Evolutionary conservation across 2,329 filamentous ascomycete species (phyloP).

Genomic region (Lasiodiplodia sp.): DNA sequence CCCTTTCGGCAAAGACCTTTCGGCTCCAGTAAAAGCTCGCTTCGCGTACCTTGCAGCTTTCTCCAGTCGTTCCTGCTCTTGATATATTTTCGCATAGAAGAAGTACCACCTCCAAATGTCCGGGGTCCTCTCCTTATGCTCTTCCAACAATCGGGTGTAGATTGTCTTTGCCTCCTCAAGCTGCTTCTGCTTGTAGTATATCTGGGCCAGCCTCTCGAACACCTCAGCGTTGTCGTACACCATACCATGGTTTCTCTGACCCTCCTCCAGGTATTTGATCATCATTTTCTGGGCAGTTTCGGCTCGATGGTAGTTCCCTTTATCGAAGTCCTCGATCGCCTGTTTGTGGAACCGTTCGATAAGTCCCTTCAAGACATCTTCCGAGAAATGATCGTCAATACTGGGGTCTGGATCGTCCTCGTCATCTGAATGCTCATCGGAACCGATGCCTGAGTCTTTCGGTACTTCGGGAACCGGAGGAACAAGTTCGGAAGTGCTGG

Average conservation of each 20-base stretch:
- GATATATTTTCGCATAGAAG: slow-evolving; percentile 22
- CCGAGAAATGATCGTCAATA: slow-evolving; percentile 25
- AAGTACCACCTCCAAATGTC: slow-evolving; percentile 28
- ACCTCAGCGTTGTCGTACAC: slow-evolving; percentile 20
- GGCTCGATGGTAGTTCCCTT: slow-evolving; percentile 24
- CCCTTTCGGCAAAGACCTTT: slow-evolving; percentile 2
- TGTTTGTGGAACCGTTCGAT: slow-evolving; percentile 19
- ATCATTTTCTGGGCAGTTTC: slow-evolving; percentile 24
- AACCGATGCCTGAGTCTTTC: slow-evolving; percentile 13
- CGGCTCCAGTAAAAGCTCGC: slow-evolving; percentile 19
- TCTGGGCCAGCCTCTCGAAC: slow-evolving; percentile 16
- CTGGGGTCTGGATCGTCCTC: slow-evolving; percentile 22
- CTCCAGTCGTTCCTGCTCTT: slow-evolving; percentile 16
- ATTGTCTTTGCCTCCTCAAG: slow-evolving; percentile 27
- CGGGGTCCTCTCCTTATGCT: slow-evolving; percentile 2
- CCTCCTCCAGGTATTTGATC: slow-evolving; percentile 25
- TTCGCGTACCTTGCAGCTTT: slow-evolving; percentile 23
- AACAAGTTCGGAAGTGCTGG: background rate
- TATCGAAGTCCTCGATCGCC: slow-evolving; percentile 12
- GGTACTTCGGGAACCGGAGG: background rate
- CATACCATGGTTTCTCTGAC: slow-evolving; percentile 14
- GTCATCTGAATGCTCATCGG: slow-evolving; percentile 13
- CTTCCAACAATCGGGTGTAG: slow-evolving; percentile 18
- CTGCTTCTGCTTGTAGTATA: slow-evolving; percentile 26
- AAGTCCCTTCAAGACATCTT: slow-evolving; percentile 2